A percentile compares a stretch with the other conserved stretches of the same genome.
Evolutionary conservation across 2,329 filamentous ascomycete species (phyloP).

Genomic region (Penicillium sp.): DNA sequence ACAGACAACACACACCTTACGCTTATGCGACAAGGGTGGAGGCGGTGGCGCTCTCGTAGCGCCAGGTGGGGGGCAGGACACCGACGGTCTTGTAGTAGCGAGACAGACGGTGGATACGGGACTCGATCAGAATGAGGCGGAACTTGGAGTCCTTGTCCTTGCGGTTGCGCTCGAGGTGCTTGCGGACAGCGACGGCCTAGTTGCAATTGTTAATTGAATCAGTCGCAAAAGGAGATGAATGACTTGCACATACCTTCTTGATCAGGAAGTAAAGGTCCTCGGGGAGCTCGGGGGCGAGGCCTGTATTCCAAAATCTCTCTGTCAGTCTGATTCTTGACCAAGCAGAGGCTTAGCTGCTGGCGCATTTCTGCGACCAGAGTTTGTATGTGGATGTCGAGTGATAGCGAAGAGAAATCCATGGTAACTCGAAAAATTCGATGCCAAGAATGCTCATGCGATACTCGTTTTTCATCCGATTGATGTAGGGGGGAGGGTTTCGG

Average conservation of each 20-base stretch:
- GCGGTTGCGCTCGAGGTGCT: conserved; percentile 99
- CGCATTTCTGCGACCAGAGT: conserved; percentile 31
- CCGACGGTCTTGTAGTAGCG: conserved; percentile 99
- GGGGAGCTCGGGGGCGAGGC: conserved; percentile 96
- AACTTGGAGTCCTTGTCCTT: conserved; percentile 99
- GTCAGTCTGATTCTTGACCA: conserved; percentile 77
- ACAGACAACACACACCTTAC: conserved; percentile 26
- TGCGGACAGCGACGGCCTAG: conserved; percentile 94
- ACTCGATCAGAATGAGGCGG: conserved; percentile 99
- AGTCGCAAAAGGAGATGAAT: not conserved
- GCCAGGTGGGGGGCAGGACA: conserved; percentile 86
- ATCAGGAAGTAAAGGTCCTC: conserved; percentile 99
- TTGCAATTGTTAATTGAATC: conserved; percentile 3
- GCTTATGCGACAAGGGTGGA: conserved; percentile 87
- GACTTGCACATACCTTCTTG: conserved; percentile 77
- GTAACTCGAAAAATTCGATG: not conserved
- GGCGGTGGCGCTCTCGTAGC: conserved; percentile 97
- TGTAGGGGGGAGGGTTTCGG: conserved; percentile 18
- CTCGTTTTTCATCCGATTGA: conserved; percentile 26
- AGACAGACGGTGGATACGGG: conserved; percentile 98
- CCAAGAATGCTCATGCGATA: conserved; percentile 8
- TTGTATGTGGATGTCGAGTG: conserved; percentile 7
- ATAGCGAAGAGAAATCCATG: not conserved
- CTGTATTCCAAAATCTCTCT: conserved; percentile 79
- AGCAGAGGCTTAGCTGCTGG: conserved; percentile 69